These are phyloP conservation scores for Astrothelium subdiscretum DNA, from an alignment of 495 filamentous ascomycete species.

Conservation along the genomic window DNA sequence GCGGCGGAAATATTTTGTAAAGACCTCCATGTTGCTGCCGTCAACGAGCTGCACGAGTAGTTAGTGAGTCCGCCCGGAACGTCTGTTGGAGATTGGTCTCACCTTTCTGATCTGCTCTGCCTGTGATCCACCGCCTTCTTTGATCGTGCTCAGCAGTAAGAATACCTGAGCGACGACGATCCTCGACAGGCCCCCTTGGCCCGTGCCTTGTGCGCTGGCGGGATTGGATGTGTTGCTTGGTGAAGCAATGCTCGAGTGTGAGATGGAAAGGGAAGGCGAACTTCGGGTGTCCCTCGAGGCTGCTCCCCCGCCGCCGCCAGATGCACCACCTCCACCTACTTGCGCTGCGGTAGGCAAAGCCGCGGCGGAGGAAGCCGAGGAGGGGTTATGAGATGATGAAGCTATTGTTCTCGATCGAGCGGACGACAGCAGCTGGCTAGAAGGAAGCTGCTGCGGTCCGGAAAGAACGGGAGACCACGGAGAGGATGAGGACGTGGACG, in stretches of 20 bases:
- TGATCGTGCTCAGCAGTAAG: conserved; percentile 83
- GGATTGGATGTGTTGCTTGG: conserved; percentile 46
- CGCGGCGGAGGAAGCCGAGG: conserved; percentile 50
- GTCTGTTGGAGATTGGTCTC: conserved; percentile 22
- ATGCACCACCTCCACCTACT: conserved; percentile 39
- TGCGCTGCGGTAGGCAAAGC: conserved; percentile 39
- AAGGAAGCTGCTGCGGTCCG: conserved; percentile 46
- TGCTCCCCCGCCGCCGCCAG: conserved; percentile 47
- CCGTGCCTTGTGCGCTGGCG: conserved; percentile 7
- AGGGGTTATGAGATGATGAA: conserved; percentile 42
- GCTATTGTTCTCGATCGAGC: conserved; percentile 50
- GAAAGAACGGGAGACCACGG: conserved; percentile 45
- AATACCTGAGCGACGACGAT: conserved; percentile 93
- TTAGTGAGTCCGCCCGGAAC: not conserved
- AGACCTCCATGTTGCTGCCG: conserved; percentile 96
- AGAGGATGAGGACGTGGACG: conserved; percentile 38
- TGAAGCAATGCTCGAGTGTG: conserved; percentile 44
- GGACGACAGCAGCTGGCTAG: conserved; percentile 44
- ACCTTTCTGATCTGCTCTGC: conserved; percentile 86
- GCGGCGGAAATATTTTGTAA: conserved; percentile 81
- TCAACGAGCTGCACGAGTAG: conserved; percentile 57
- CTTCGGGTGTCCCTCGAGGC: conserved; percentile 47
- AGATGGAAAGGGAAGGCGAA: conserved; percentile 49
- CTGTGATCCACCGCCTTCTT: conserved; percentile 85
- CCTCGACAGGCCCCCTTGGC: conserved; percentile 45